These are phyloP conservation scores for Cephaloascus fragrans DNA, from an alignment of 805 yeast genomes.

Conservation along the genomic window DNA sequence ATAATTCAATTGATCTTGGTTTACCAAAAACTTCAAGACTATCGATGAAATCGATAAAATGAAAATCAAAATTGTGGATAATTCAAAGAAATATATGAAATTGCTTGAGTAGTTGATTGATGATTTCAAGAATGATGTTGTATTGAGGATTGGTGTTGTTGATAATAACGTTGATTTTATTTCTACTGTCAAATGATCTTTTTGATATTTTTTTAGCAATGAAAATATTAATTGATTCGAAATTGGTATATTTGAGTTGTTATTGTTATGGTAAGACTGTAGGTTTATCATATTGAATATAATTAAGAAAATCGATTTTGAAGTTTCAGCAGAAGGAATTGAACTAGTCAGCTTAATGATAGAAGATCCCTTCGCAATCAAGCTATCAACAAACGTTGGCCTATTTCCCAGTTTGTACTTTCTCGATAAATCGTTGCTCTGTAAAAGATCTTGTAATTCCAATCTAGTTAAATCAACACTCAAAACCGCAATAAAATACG, in stretches of 20 bases:
- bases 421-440: constrained; percentile 1
- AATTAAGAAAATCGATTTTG: neutral
- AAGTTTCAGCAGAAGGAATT: neutral
- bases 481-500: constrained; percentile 57
- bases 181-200: neutral
- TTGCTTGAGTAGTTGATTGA: constrained; percentile 30
- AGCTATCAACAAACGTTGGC: neutral
- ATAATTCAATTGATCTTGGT: constrained; percentile 5
- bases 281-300: neutral
- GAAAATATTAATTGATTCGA: neutral
- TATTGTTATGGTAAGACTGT: neutral
- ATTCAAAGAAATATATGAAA: constrained; percentile 45
- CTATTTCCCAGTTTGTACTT: neutral
- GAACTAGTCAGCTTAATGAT: too few relatives aligned
- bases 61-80: constrained; percentile 39
- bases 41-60: constrained; percentile 39
- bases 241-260: too few relatives aligned
- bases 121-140: neutral
- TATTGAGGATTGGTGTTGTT: too few relatives aligned
- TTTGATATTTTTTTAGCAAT: too few relatives aligned
- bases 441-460: constrained; percentile 47
- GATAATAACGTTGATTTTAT: too few relatives aligned
- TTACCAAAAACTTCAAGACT: constrained; percentile 28
- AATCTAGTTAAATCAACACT: constrained; percentile 57
- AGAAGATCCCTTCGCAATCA: too few relatives aligned